Base-by-base conservation (phyloP, 1,139 yeast species). In the Ogataea hybrid region DNA sequence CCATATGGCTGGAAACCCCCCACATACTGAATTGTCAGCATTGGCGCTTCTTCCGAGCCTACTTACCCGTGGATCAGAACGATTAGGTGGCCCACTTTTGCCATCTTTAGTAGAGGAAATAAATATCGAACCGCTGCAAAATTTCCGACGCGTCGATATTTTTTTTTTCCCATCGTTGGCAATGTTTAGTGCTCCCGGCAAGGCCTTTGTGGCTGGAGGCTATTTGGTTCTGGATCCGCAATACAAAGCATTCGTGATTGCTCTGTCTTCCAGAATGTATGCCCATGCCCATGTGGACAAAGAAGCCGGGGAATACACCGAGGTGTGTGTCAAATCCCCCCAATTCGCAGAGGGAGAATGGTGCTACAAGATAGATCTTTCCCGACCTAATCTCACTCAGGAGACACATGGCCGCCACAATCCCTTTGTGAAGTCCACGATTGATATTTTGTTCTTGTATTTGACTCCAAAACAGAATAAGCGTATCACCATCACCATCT, bases 141-240 rank as follows among this genome's bases (percentile, higher is more conserved):
- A 14, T 12, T n/a, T 8, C 4, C 29, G 25, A n/a, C 33, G 20
- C 22, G 32, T 30, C 32, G 32, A 36, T 21, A 14, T n/a, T 25
- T 10, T 17, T 32, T 30, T 32, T 30, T 20, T 15, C 16, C 16
- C 8, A 16, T 25, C 7, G 17, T 14, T 18, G 14, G 11, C 12
- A 21, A 37, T 49, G 9, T 89, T 79, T 58, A 85, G 96, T 57
- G 95, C 97, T 0, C 97, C 98, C 0, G 97, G 97, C 0, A 92
- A 92, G 63, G 97, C 97, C 1, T 70, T 92, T 28, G 58, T 92
- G 14, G 97, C 95, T 0, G 98, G 98, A 9, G 98, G 98, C 0
- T 92, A 92, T 60, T 71, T 92, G 37, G 97, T 92, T 0, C 69
- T 92, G 20, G 94, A 86, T 45, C 90, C 92, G 0, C 62, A 61